Conservation (phyloP, 768 basidiomycete genomes). For the Holtermannia corniformis region DNA sequence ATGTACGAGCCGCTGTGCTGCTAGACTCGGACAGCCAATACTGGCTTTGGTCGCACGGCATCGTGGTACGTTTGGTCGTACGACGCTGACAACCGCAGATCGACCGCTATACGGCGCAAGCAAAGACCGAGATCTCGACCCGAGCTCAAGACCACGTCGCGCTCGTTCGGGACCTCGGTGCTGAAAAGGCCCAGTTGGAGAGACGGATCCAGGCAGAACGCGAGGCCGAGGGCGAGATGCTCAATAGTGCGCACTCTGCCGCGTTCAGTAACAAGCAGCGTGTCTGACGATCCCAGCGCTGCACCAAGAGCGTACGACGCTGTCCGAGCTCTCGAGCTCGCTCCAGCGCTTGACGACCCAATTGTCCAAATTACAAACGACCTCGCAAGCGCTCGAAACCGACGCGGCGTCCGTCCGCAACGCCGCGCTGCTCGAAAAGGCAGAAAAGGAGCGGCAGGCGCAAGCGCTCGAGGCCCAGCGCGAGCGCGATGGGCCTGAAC, state of each 20-base stretch:
- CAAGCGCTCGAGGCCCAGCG: slow-evolving; percentile 51
- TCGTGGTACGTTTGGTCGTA: not conserved
- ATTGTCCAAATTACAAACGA: slow-evolving; percentile 53
- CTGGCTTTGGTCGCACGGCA: not conserved
- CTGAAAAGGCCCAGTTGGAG: slow-evolving; percentile 57
- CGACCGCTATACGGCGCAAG: slow-evolving; percentile 58
- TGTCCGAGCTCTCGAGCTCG: slow-evolving; percentile 52
- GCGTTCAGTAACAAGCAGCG: not conserved
- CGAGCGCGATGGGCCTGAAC: slow-evolving; percentile 50
- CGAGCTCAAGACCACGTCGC: slow-evolving; percentile 54
- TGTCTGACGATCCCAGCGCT: slow-evolving; percentile 13
- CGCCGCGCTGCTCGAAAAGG: slow-evolving; percentile 14
- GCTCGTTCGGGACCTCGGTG: slow-evolving; percentile 56
- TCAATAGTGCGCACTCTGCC: slow-evolving; percentile 51
- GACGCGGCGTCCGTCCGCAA: slow-evolving; percentile 21
- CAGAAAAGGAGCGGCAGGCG: slow-evolving; percentile 63
- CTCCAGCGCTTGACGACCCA: slow-evolving; percentile 61
- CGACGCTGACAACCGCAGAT: slow-evolving; percentile 14
- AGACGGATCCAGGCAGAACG: slow-evolving; percentile 66
- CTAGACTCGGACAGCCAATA: too few species aligned
- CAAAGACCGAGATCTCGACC: slow-evolving; percentile 60
- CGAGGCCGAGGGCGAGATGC: slow-evolving; percentile 65
- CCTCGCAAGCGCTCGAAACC: slow-evolving; percentile 18
- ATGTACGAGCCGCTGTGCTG: too few species aligned
- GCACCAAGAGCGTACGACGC: slow-evolving; percentile 28